Percentiles rank a stretch among this genome's conserved stretches.
Evolutionary conservation across 2,329 filamentous ascomycete species (phyloP).

Genomic region (Penicillium sp.): DNA sequence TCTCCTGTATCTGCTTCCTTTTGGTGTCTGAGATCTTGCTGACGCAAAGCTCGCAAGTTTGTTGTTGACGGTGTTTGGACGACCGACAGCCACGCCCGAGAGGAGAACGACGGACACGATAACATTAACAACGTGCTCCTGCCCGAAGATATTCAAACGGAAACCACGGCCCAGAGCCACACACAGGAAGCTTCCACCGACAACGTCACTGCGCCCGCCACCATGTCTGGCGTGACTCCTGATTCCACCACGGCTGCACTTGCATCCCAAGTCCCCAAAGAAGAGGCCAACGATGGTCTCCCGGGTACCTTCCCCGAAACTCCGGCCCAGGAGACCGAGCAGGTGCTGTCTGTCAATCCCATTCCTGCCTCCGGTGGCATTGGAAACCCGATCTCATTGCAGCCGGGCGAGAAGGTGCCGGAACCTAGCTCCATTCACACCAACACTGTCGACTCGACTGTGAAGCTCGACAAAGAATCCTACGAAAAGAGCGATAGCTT

Average conservation of each 20-base stretch:
- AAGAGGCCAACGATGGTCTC: conserved; percentile 41
- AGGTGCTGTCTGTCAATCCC: conserved; percentile 46
- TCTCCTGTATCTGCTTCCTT: conserved; percentile 1
- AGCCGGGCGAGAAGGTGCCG: conserved; percentile 76
- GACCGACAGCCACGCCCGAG: conserved; percentile 70
- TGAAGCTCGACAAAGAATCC: conserved; percentile 68
- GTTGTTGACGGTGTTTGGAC: conserved; percentile 91
- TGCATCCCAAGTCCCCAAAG: conserved; percentile 54
- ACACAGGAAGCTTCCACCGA: conserved; percentile 5
- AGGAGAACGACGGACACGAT: conserved; percentile 73
- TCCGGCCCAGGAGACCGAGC: conserved; percentile 49
- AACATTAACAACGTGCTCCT: conserved; percentile 92
- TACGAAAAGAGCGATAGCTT: conserved; percentile 68
- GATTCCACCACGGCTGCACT: conserved; percentile 62
- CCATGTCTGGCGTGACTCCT: conserved; percentile 59
- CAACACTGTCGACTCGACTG: conserved; percentile 64
- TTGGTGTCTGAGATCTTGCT: conserved; percentile 12
- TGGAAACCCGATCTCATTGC: conserved; percentile 74
- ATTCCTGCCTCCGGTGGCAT: conserved; percentile 52
- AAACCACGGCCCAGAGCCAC: not conserved
- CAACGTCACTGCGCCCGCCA: conserved; percentile 12
- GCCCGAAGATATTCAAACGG: conserved; percentile 58
- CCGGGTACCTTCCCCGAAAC: conserved; percentile 71
- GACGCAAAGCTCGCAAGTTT: conserved; percentile 54
- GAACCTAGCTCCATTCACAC: conserved; percentile 56